phyloP scores from a whole-genome alignment of 2,329 filamentous ascomycete species.

The Aspergillus hiratsukae region DNA sequence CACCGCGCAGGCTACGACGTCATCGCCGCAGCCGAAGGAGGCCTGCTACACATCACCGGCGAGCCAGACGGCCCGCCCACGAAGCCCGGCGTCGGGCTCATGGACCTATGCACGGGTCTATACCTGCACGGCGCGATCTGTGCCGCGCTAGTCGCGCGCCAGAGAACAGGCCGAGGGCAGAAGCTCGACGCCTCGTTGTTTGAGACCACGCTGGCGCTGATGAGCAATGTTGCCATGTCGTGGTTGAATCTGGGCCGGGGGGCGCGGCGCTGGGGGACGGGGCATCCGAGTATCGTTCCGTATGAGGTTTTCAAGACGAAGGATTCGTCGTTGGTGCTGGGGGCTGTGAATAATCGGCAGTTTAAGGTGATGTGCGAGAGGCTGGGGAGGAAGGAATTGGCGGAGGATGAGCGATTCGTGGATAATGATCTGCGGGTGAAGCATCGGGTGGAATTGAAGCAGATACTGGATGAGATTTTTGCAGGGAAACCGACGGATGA shows the following conservation, averaged over 20 bases:
- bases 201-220: slow-evolving; percentile 39
- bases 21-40: slow-evolving; percentile 43
- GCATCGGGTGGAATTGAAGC: slow-evolving; percentile 35
- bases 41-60: slow-evolving; percentile 44
- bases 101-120: slow-evolving; percentile 44
- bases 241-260: slow-evolving; percentile 40
- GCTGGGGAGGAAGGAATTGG: slow-evolving; percentile 57
- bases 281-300: slow-evolving; percentile 46
- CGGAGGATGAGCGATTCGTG: slow-evolving; percentile 54
- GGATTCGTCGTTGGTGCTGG: slow-evolving; percentile 66
- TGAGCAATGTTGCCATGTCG: slow-evolving; percentile 41
- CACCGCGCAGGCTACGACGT: slow-evolving; percentile 44
- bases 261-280: slow-evolving; percentile 43
- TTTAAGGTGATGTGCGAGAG: slow-evolving; percentile 62
- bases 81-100: slow-evolving; percentile 41
- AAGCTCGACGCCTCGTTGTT: slow-evolving; percentile 45
- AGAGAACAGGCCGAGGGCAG: slow-evolving; percentile 38
- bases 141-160: slow-evolving; percentile 37
- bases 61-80: slow-evolving; percentile 38
- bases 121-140: slow-evolving; percentile 45
- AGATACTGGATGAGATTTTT: slow-evolving; percentile 33
- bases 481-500: slow-evolving; percentile 35
- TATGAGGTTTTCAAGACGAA: slow-evolving; percentile 58
- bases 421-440: slow-evolving; percentile 61
- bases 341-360: slow-evolving; percentile 67